These are phyloP conservation scores for Solanum megistacrolobum DNA, from an alignment of 257 asterid species.

Conservation along the genomic window DNA sequence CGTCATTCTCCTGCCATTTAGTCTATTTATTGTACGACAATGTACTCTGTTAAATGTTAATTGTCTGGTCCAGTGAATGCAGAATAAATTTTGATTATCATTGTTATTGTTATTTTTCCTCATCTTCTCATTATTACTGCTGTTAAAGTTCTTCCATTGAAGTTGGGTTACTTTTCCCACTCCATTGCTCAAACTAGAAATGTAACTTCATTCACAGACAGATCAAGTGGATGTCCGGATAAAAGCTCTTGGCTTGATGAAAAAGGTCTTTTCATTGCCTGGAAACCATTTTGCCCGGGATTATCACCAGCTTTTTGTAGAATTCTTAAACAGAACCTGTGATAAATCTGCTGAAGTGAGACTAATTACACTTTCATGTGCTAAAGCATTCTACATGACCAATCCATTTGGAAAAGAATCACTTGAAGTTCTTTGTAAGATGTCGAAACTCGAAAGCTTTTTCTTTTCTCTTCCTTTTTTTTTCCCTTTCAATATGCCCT, in stretches of 20 bases:
- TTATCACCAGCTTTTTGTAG: slow-evolving; percentile 46
- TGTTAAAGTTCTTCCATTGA: slow-evolving; percentile 1
- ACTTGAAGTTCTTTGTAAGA: slow-evolving; percentile 60
- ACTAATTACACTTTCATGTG: slow-evolving; percentile 66
- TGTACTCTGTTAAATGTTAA: neutral
- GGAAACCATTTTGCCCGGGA: slow-evolving; percentile 49
- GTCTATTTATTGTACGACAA: neutral
- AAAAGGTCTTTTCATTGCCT: slow-evolving; percentile 47
- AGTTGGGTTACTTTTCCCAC: slow-evolving; percentile 8
- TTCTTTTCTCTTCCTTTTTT: neutral
- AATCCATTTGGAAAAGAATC: slow-evolving; percentile 49
- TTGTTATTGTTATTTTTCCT: neutral
- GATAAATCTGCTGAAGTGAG: slow-evolving; percentile 86
- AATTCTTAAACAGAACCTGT: slow-evolving; percentile 66
- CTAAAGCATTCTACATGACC: slow-evolving; percentile 44
- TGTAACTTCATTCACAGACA: slow-evolving; percentile 46
- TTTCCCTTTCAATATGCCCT: neutral
- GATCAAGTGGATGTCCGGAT: slow-evolving; percentile 93
- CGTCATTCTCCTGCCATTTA: slow-evolving; percentile 19
- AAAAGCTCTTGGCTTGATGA: slow-evolving; percentile 62
- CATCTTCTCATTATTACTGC: neutral
- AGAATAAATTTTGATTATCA: neutral
- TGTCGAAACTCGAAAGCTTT: slow-evolving; percentile 4
- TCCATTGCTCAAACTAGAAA: slow-evolving; percentile 9
- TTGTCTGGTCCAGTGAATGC: neutral